Conservation (phyloP, 169 alveolate genomes). For the Cryptosporidium muris region DNA sequence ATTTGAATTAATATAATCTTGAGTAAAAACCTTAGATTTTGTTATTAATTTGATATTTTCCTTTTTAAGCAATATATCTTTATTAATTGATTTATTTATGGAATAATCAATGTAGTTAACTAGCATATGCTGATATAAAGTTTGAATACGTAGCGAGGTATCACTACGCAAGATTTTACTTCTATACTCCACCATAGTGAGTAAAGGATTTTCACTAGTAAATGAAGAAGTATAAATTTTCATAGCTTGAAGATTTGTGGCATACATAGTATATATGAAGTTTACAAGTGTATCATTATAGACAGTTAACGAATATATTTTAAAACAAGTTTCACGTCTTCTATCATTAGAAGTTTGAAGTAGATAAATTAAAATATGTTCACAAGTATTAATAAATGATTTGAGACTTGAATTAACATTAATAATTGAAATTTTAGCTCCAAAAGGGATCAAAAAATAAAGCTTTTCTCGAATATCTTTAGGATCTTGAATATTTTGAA, state of each 20-base stretch:
- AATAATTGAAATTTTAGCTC: too few relatives aligned
- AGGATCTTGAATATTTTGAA: not conserved
- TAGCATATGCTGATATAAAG: constrained; percentile 25
- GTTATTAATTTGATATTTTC: too few relatives aligned
- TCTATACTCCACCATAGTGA: constrained; percentile 1
- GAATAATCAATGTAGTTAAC: constrained; percentile 15
- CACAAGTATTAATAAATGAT: too few relatives aligned
- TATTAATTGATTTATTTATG: too few relatives aligned
- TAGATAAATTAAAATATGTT: too few relatives aligned
- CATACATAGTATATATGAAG: constrained; percentile 19
- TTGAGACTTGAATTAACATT: too few relatives aligned
- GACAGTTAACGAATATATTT: not conserved
- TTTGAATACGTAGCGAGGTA: constrained; percentile 28
- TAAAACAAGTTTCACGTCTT: not conserved
- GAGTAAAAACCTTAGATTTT: too few relatives aligned
- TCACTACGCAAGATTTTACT: constrained; percentile 44
- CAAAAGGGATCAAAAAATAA: too few relatives aligned
- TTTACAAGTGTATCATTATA: constrained; percentile 5
- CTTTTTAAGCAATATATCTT: too few relatives aligned
- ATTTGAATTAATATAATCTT: too few relatives aligned
- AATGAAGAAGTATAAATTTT: constrained; percentile 36
- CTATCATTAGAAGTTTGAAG: too few relatives aligned
- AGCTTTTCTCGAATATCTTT: too few relatives aligned
- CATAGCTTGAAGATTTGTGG: constrained; percentile 25
- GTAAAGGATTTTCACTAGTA: constrained; percentile 23